Base-by-base conservation (phyloP, 345 rosid species). In the Euphorbia tirucalli region DNA sequence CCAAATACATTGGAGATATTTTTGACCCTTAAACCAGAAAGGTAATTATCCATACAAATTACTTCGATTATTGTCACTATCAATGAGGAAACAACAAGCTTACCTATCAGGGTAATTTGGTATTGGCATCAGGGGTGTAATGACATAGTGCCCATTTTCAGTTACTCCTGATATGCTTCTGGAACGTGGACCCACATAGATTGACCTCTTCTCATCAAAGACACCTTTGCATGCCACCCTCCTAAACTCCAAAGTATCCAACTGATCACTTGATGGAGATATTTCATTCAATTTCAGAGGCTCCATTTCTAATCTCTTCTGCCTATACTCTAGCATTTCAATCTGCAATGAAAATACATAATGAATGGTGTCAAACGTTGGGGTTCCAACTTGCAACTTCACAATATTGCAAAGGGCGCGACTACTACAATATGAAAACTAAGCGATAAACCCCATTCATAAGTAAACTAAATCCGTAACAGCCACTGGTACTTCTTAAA, bases 101-200 rank as follows among this genome's bases (percentile, higher is more conserved):
- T 82, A 92, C 99, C 97, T 90, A 68, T 86, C 88, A 48, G 82
- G 84, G 77, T 89, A 55, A 24, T 72, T 61, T 14, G 88, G 78
- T 70, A 88, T 69, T 2, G 98, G 97, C 88, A 90, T 28, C 24
- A 95, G 83, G 70, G 99, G 98, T 18, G 92, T 88, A 72, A 92
- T 87, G 58, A 92, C 78, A 80, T 80, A 89, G 73, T 81, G 90
- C 46, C 99, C 99, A 80, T 90, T 95, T 78, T 90, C 99, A 43
- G 98, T 90, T 55, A 92, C 84, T 62, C 98, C 99, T 0, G 97
- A 95, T 74, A 95, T 87, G 79, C 91, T 88, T 82, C 97, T 87
- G 69, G 99, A 90, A 30, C 98, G 93, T 60, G 98, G 99, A 57
- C 99, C 98, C 52, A 95, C 80, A 81, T 61, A 92, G 63, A 95